These are phyloP conservation scores for Candida berthetii DNA, from an alignment of 805 yeast species.

Conservation along the genomic window DNA sequence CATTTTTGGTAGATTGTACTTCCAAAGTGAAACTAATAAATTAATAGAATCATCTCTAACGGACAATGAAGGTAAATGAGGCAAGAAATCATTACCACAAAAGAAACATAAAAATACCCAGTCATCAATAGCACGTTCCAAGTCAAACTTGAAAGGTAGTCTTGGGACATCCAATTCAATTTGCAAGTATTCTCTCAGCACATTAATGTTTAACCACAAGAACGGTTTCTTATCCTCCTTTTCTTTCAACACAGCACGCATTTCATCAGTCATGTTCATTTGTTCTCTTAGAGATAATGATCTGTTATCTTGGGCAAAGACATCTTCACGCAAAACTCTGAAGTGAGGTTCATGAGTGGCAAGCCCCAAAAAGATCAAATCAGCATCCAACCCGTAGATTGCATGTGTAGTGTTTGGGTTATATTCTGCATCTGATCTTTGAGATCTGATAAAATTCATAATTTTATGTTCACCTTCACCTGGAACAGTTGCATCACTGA, in stretches of 20 bases:
- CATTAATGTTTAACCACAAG: constrained; percentile 87
- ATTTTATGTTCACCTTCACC: constrained; percentile 99
- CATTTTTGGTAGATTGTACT: constrained; percentile 55
- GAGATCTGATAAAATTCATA: constrained; percentile 92
- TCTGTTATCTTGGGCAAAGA: constrained; percentile 61
- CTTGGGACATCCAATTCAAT: constrained; percentile 73
- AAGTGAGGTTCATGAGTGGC: constrained; percentile 99
- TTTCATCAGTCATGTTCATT: constrained; percentile 55
- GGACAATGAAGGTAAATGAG: constrained; percentile 91
- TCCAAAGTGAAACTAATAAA: constrained; percentile 77
- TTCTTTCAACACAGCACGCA: constrained; percentile 28
- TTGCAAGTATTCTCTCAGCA: constrained; percentile 81
- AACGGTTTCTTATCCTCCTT: constrained; percentile 65
- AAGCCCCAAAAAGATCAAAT: constrained; percentile 88
- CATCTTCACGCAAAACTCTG: constrained; percentile 91
- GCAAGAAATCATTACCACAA: constrained; percentile 97
- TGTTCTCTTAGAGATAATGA: constrained; percentile 41
- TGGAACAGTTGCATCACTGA: constrained; percentile 95
- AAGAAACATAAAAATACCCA: constrained; percentile 99
- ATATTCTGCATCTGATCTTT: constrained; percentile 79
- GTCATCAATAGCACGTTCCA: constrained; percentile 95
- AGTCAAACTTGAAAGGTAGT: constrained; percentile 68
- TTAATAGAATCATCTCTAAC: constrained; percentile 95
- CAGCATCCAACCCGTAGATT: constrained; percentile 97
- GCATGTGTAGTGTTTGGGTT: constrained; percentile 94